Evolutionary conservation across 163 green algal species (phyloP).

Genomic region (Scenedesmus sp.): DNA sequence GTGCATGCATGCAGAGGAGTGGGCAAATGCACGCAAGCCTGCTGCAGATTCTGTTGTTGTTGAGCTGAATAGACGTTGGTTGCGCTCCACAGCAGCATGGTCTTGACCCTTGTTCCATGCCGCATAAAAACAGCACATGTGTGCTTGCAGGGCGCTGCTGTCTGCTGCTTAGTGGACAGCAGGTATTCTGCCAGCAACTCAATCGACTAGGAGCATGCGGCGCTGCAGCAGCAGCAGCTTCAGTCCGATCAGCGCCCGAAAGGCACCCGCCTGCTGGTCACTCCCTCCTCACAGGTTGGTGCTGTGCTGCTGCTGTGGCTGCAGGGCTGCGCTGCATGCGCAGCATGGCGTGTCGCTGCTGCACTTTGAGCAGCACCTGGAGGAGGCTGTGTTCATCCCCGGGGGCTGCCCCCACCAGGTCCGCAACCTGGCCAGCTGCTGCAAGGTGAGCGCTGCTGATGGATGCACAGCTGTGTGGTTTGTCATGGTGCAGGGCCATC

Average conservation of each 20-base stretch:
- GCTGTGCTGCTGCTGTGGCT: not conserved
- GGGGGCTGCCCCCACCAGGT: slow-evolving; percentile 87
- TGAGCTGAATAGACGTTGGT: no score
- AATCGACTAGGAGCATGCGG: no score
- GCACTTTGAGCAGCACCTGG: slow-evolving; percentile 86
- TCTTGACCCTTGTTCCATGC: no score
- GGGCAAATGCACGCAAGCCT: not conserved
- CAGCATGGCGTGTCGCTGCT: slow-evolving; percentile 62
- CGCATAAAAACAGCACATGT: no score
- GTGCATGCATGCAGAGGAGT: not conserved
- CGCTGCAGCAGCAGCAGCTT: not conserved
- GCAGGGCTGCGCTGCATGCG: not conserved
- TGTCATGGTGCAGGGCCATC: no score
- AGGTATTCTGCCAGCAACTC: no score
- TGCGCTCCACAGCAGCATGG: no score
- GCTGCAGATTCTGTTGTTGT: no score
- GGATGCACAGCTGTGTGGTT: not conserved
- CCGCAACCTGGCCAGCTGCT: slow-evolving; percentile 78
- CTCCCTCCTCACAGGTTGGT: not conserved
- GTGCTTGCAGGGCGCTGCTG: not conserved
- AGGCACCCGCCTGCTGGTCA: not conserved
- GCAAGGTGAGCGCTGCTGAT: slow-evolving; percentile 71
- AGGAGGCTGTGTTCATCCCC: slow-evolving; percentile 90
- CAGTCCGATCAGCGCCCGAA: not conserved
- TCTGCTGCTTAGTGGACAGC: no score